Conservation (phyloP, 148 eudicot genomes). For the Oxyria digyna region DNA sequence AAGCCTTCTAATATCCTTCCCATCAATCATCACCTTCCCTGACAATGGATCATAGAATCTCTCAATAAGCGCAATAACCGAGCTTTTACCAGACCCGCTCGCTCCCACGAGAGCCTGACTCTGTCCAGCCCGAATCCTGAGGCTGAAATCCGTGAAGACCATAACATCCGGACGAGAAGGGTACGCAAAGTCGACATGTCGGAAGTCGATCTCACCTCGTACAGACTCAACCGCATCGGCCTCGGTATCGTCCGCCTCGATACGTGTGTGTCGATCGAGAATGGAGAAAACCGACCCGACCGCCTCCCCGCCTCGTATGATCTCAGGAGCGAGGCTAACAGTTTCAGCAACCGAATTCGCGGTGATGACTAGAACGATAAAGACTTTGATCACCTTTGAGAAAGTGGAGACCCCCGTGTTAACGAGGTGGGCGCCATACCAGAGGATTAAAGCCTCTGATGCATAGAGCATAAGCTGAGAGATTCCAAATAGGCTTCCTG, state of each 20-base stretch:
- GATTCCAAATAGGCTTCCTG: constrained; percentile 84
- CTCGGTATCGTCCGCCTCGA: constrained; percentile 85
- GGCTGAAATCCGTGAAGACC: constrained; percentile 75
- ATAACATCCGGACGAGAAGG: constrained; percentile 82
- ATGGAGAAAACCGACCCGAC: constrained; percentile 82
- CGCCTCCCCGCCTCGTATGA: constrained; percentile 89
- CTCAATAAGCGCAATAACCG: constrained; percentile 74
- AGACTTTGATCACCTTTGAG: constrained; percentile 91
- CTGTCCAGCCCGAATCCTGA: constrained; percentile 86
- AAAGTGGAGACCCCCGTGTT: constrained; percentile 73
- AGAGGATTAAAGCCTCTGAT: constrained; percentile 87
- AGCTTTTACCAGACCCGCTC: constrained; percentile 95
- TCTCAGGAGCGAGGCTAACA: constrained; percentile 95
- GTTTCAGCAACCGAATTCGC: constrained; percentile 98
- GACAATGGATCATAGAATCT: constrained; percentile 74
- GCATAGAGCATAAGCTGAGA: constrained; percentile 91
- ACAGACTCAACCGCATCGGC: constrained; percentile 62
- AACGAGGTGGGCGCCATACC: constrained; percentile 96
- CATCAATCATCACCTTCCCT: constrained; percentile 95
- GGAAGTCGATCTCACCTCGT: constrained; percentile 87
- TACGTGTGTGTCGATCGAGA: constrained; percentile 62
- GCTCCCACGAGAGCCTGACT: constrained; percentile 98
- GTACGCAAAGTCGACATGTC: constrained; percentile 85
- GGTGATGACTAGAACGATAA: constrained; percentile 83
- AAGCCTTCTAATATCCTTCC: constrained; percentile 68